Percentiles rank a stretch among this genome's conserved stretches.
These are phyloP conservation scores for Verbascum thapsus DNA, from an alignment of 257 asterid species.

Conservation along the genomic window DNA sequence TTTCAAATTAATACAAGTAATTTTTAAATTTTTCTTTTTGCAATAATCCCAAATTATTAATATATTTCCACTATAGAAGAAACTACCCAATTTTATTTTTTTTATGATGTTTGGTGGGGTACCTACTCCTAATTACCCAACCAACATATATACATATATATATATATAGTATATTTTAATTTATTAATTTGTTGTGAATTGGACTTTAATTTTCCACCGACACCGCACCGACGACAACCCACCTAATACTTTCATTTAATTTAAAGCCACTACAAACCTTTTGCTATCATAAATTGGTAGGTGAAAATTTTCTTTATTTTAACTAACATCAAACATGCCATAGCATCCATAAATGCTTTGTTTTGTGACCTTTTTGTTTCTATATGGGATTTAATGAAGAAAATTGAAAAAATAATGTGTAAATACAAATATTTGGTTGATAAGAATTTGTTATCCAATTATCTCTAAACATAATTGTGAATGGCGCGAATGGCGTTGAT, in stretches of 20 bases:
- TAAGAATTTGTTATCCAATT: too few relatives aligned
- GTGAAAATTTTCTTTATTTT: not conserved
- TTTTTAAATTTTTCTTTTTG: too few relatives aligned
- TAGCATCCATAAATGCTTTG: not conserved
- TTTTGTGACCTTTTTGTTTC: too few relatives aligned
- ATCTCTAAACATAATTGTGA: too few relatives aligned
- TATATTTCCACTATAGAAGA: not conserved
- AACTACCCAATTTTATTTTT: not conserved
- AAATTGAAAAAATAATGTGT: too few relatives aligned
- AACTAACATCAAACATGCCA: too few relatives aligned
- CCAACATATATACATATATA: too few relatives aligned
- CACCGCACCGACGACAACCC: slow-evolving; percentile 14
- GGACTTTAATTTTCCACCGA: slow-evolving; percentile 32
- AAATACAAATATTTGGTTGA: too few relatives aligned
- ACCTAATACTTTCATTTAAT: slow-evolving; percentile 17
- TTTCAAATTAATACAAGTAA: too few relatives aligned
- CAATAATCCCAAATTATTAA: too few relatives aligned
- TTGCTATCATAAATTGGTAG: not conserved
- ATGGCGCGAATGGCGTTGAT: too few relatives aligned
- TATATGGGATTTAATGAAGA: too few relatives aligned
- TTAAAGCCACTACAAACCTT: not conserved
- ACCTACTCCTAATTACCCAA: slow-evolving; percentile 17
- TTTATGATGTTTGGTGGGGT: not conserved
- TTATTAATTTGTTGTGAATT: not conserved
- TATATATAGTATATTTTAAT: not conserved